Percentiles rank a stretch among this genome's conserved stretches.
Evolutionary conservation across 495 filamentous ascomycete genomes (phyloP).

Genomic region (Immersiella caudata): DNA sequence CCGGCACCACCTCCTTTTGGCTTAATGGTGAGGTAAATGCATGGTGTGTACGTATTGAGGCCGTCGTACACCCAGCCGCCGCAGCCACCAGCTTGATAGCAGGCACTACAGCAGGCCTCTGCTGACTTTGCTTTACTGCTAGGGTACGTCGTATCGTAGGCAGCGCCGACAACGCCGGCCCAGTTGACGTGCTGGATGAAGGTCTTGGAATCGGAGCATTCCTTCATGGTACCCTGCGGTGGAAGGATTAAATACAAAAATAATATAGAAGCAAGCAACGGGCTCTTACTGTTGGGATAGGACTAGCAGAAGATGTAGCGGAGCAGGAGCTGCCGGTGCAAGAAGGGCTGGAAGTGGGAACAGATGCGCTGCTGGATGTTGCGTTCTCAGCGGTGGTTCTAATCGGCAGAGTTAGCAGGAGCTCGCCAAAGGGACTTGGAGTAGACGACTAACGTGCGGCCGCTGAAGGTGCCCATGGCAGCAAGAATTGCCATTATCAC

Average conservation of each 20-base stretch:
- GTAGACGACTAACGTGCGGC: constrained; percentile 20
- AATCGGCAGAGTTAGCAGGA: neutral
- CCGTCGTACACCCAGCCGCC: constrained; percentile 32
- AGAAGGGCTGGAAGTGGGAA: neutral
- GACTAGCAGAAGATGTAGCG: neutral
- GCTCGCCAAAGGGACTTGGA: neutral
- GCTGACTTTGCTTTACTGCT: neutral
- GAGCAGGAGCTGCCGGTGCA: neutral
- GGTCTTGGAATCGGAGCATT: constrained; percentile 23
- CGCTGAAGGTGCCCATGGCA: constrained; percentile 27
- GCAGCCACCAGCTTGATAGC: constrained; percentile 23
- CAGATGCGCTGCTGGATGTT: neutral
- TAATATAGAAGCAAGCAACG: neutral
- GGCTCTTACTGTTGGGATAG: neutral
- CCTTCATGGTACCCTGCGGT: constrained; percentile 1
- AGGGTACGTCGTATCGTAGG: neutral
- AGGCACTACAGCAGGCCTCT: constrained; percentile 28
- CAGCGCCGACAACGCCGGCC: constrained; percentile 13
- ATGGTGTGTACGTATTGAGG: constrained; percentile 26
- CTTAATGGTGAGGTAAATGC: constrained; percentile 23
- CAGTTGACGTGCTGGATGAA: constrained; percentile 26
- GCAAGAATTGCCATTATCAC: constrained; percentile 37
- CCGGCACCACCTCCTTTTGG: neutral
- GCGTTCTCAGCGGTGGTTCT: neutral
- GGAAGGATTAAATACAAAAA: neutral